Base-by-base conservation (phyloP, 208 protist genomes). In the Herpetomonas tarakana region DNA sequence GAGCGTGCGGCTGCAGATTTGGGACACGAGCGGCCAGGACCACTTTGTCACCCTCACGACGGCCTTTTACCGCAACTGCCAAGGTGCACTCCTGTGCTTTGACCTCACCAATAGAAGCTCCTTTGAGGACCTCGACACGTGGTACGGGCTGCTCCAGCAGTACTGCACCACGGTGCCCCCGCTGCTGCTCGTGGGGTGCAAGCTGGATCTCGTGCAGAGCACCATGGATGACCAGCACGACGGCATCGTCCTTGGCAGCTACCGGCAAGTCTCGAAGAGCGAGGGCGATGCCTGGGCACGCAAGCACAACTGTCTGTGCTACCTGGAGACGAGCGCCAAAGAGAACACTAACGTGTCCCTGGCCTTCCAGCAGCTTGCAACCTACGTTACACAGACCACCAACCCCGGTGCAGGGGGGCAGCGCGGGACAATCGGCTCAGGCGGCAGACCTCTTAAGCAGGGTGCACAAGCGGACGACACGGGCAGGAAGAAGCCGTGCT, bases 31-130 rank as follows among this genome's bases (percentile, higher is more conserved):
- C 16, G 91, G 91, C 1, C 91, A 96, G 31, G 91, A 96, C 58
- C 79, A 81, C 47, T 96, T 94, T 57, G 79, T 92, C 24, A 86
- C 93, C 9, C 82, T 97, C 52, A 94, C 91, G 11, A 93, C 88
- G 4, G 92, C 88, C 46, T 97, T 95, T 63, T 97, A 97, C 60
- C 82, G 93, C 41, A 94, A 93, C 67, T 93, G 89, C 68, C 82
- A 92, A 47, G 93, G 86, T 11, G 88, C 86, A 2, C 35, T 99
- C 9, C 75, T 99, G 4, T 98, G 98, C 65, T 99, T 99, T 65
- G 98, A 99, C 65, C 86, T 98, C 28, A 99, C 98, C 19, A 98
- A 95, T 53, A 64, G 79, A 18, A 31, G 66, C 39, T 90, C 88
- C 27, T 98, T 97, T 68, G 81, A 94, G 24, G 81, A 96, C 55